Evolutionary conservation across 371 early-diverging fungal genomes (phyloP), one percentile per base, ranked within the genome.

Genomic region (Paraphysoderma sedebokerense): DNA sequence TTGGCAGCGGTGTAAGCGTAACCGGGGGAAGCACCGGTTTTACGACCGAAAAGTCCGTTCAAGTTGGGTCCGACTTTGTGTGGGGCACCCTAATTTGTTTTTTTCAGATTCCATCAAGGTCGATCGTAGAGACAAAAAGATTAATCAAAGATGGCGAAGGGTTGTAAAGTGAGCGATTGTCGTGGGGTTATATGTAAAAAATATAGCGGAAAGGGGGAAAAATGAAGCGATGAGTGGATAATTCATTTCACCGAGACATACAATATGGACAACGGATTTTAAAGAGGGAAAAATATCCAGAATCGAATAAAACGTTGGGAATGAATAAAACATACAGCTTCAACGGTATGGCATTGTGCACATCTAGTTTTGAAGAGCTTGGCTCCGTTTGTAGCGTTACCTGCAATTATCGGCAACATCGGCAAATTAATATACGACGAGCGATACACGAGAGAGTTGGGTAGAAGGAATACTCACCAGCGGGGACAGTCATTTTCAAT

Each of bases 341-440:
- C 92, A 34, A 88, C 80, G 53, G 90, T 92, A 80, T 97, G 95
- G 81, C 98, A 97, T 62, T 87, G 88, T 49, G 92, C 90, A 60
- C 97, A 97, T 53, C 97, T 87, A 57, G 93, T 93, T 80, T 92
- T 90, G 87, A 97, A 97, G 70, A 95, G 89, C 79, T 90, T 89
- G 59, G 92, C 92, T 70, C 96, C 96, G 42, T 42, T 42, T 28
- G 31, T 31, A 42, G 42, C 42, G n/a, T n/a, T n/a, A n/a, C n/a
- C n/a, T n/a, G n/a, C n/a, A n/a, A n/a, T n/a, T n/a, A n/a, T n/a
- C n/a, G n/a, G n/a, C n/a, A n/a, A n/a, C n/a, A n/a, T n/a, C n/a
- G n/a, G n/a, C n/a, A n/a, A n/a, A n/a, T n/a, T n/a, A n/a, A n/a
- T n/a, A n/a, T n/a, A n/a, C n/a, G n/a, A n/a, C n/a, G n/a, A n/a